Percentiles rank a stretch among this genome's conserved stretches.
Conservation (phyloP, 352 stramenopile species). For the Phytopythium chamaehyphon region DNA sequence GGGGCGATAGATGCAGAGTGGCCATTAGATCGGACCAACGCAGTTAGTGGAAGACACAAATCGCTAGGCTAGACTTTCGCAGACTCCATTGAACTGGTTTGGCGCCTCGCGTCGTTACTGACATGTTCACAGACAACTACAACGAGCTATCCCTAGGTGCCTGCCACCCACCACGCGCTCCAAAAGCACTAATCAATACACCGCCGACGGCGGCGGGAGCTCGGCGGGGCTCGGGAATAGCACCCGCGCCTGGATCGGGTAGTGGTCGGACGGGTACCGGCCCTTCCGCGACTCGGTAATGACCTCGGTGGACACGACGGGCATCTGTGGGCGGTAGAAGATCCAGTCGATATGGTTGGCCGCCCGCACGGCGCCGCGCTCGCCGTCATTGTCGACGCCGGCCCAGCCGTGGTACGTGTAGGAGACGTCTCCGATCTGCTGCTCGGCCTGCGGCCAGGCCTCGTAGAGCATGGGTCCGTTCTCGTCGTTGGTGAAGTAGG, state of each 20-base stretch:
- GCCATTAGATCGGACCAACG: too few species aligned
- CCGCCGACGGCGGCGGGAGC: slow-evolving; percentile 32
- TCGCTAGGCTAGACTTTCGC: too few species aligned
- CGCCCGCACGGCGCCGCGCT: slow-evolving; percentile 54
- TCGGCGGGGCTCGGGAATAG: slow-evolving; percentile 64
- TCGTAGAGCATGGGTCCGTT: slow-evolving; percentile 61
- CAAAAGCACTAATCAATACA: too few species aligned
- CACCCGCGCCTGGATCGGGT: slow-evolving; percentile 79
- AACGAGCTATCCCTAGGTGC: too few species aligned
- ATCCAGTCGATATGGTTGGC: slow-evolving; percentile 90
- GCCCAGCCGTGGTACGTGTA: slow-evolving; percentile 88
- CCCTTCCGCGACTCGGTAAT: slow-evolving; percentile 80
- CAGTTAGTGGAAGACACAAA: too few species aligned
- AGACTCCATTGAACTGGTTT: too few species aligned
- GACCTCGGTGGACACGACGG: slow-evolving; percentile 69
- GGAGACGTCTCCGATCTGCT: slow-evolving; percentile 71
- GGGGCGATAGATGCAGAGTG: too few species aligned
- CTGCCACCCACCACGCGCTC: too few species aligned
- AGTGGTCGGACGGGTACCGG: slow-evolving; percentile 84
- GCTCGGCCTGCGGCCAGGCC: slow-evolving; percentile 62
- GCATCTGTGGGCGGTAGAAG: slow-evolving; percentile 79
- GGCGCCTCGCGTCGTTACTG: too few species aligned
- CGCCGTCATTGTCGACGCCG: slow-evolving; percentile 77
- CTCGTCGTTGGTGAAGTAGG: slow-evolving; percentile 67
- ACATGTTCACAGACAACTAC: too few species aligned